These are phyloP conservation scores for Venustampulla echinocandica DNA, from an alignment of 495 filamentous ascomycete species.

Conservation along the genomic window DNA sequence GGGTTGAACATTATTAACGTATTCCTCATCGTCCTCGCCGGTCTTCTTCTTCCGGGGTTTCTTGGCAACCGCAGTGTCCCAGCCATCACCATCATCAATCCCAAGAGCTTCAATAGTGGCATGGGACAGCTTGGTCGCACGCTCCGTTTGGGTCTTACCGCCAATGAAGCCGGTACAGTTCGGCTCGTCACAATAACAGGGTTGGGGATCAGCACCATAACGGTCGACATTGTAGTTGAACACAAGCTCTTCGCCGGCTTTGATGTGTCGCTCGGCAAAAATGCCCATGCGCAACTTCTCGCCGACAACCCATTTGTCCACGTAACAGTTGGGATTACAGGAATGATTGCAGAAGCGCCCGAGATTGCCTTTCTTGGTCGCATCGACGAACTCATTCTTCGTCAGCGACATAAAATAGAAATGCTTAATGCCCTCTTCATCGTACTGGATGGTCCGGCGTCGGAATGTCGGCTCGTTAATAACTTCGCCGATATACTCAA, in stretches of 20 bases:
- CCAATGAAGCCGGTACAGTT: conserved; percentile 97
- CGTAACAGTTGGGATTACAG: conserved; percentile 97
- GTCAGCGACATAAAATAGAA: conserved; percentile 99
- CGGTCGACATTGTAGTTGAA: conserved; percentile 99
- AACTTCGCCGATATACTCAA: conserved; percentile 97
- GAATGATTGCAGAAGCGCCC: conserved; percentile 99
- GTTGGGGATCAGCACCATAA: conserved; percentile 93
- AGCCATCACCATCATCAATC: conserved; percentile 85
- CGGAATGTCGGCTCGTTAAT: conserved; percentile 88
- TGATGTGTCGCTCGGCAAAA: conserved; percentile 81
- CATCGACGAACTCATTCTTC: conserved; percentile 95
- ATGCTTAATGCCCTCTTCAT: conserved; percentile 92
- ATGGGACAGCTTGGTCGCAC: conserved; percentile 82
- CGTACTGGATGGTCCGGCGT: conserved; percentile 81
- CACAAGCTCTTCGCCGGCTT: conserved; percentile 89
- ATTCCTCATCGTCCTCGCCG: conserved; percentile 93
- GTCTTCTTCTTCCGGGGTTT: conserved; percentile 88
- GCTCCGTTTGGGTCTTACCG: conserved; percentile 94
- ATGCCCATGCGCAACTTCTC: conserved; percentile 98
- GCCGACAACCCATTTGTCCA: conserved; percentile 99
- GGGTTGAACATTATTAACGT: conserved; percentile 81
- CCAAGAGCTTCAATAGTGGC: conserved; percentile 91
- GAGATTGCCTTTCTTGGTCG: conserved; percentile 92
- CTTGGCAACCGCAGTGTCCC: conserved; percentile 83
- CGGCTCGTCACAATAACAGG: conserved; percentile 89